Conservation (phyloP, 2,329 filamentous ascomycete species). For the Calonectria naviculata region DNA sequence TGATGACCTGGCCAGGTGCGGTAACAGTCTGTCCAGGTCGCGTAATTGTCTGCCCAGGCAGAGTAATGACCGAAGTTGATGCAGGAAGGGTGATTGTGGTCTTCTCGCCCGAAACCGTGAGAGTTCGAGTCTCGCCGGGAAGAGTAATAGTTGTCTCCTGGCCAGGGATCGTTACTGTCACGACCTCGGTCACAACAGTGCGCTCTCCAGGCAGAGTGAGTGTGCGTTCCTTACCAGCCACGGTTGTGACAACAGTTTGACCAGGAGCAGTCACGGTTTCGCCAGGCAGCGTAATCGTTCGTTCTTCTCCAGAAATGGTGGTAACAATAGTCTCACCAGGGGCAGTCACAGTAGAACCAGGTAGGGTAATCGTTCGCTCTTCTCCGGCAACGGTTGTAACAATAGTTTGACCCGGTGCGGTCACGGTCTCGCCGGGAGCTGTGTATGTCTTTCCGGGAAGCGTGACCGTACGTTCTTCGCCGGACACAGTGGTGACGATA, state of each 20-base stretch:
- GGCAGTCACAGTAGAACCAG: conserved; percentile 9
- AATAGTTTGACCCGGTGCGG: conserved; percentile 21
- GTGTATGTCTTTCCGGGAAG: too few relatives aligned
- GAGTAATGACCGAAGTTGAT: conserved; percentile 10
- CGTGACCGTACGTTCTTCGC: background rate
- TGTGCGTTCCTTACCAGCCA: conserved; percentile 36
- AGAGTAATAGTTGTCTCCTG: conserved; percentile 36
- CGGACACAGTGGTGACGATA: background rate
- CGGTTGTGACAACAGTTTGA: conserved; percentile 29
- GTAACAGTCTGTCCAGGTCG: conserved; percentile 21
- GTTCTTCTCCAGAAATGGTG: conserved; percentile 20
- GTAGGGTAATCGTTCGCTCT: conserved; percentile 32
- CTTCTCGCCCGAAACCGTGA: conserved; percentile 22
- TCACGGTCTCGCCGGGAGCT: background rate
- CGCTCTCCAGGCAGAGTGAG: conserved; percentile 38
- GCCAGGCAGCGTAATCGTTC: conserved; percentile 36
- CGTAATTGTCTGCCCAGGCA: conserved; percentile 7
- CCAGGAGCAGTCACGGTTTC: conserved; percentile 40
- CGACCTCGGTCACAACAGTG: conserved; percentile 31
- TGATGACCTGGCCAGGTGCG: conserved; percentile 27
- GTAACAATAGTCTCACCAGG: conserved; percentile 25
- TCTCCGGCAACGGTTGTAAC: conserved; percentile 38
- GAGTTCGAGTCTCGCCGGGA: conserved; percentile 34
- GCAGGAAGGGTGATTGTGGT: conserved; percentile 38
- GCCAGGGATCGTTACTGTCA: conserved; percentile 14